Percentiles rank a stretch among this genome's conserved stretches.
These are phyloP conservation scores for Herpetomonas tarakana DNA, from an alignment of 208 protist genomes.

Conservation along the genomic window DNA sequence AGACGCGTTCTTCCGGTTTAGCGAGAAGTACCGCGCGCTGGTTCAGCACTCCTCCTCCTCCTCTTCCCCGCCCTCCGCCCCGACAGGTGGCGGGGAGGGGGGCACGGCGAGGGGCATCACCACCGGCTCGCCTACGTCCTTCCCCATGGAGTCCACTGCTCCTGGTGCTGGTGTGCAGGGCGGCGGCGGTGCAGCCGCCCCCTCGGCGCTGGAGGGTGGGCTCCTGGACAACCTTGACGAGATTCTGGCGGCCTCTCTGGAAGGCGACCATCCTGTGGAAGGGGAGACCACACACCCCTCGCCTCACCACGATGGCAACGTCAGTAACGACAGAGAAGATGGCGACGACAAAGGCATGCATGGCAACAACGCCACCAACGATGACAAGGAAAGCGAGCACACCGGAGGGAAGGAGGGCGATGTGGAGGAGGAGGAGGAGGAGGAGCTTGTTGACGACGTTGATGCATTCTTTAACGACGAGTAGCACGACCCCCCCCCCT, in stretches of 20 bases:
- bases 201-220: not conserved
- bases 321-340: no score
- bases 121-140: no score
- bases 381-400: no score
- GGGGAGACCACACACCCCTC: not conserved
- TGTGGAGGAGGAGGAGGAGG: conserved; percentile 10
- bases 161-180: no score
- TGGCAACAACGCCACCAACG: no score
- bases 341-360: no score
- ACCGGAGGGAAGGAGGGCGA: conserved; percentile 5
- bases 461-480: conserved; percentile 56
- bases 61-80: not conserved
- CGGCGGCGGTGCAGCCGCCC: not conserved
- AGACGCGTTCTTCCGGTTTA: conserved; percentile 84
- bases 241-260: conserved; percentile 5
- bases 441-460: conserved; percentile 40
- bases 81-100: not conserved
- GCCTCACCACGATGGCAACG: no score
- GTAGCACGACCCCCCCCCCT: conserved; percentile 8
- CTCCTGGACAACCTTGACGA: conserved; percentile 1
- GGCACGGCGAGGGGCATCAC: conserved; percentile 4
- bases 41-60: conserved; percentile 8
- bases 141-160: no score
- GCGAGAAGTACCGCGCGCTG: conserved; percentile 50
- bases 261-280: not conserved